These are phyloP conservation scores for Podospora comata DNA, from an alignment of 495 filamentous ascomycete species.

Conservation along the genomic window DNA sequence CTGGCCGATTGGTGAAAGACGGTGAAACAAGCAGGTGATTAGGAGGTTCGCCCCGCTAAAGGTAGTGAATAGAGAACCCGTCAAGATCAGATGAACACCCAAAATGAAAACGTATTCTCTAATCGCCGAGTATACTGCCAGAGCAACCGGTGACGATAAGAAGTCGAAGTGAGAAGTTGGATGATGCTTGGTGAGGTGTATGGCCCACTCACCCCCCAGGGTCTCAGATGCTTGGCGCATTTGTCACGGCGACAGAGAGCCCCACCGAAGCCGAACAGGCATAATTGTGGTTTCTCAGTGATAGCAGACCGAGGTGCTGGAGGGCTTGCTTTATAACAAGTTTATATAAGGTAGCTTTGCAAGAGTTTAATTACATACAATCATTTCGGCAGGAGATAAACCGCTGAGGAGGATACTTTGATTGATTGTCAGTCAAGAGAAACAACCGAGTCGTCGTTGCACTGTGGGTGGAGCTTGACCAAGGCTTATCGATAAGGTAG, in stretches of 20 bases:
- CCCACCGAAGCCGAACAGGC: background rate
- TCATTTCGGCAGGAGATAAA: too few species aligned
- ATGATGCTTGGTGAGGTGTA: background rate
- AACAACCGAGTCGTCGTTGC: background rate
- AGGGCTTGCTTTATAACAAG: too few species aligned
- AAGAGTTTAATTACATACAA: background rate
- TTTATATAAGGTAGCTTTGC: background rate
- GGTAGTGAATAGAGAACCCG: background rate
- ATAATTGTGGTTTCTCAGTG: background rate
- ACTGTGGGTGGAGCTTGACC: background rate
- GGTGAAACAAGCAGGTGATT: background rate
- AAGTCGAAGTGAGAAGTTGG: background rate
- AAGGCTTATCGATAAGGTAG: slow-evolving; percentile 2
- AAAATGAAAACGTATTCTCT: background rate
- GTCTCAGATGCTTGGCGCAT: background rate
- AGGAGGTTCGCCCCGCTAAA: background rate
- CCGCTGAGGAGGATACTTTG: too few species aligned
- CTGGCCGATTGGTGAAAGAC: background rate
- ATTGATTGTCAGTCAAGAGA: background rate
- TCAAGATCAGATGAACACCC: background rate
- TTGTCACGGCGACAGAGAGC: background rate
- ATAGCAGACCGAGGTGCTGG: background rate
- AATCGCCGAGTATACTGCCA: background rate
- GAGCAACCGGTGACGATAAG: background rate
- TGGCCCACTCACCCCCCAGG: background rate